Evolutionary conservation across 176 grass and related monocot genomes (phyloP), one percentile per base, ranked within the genome.

Genomic region (Triticum dicoccoides): DNA sequence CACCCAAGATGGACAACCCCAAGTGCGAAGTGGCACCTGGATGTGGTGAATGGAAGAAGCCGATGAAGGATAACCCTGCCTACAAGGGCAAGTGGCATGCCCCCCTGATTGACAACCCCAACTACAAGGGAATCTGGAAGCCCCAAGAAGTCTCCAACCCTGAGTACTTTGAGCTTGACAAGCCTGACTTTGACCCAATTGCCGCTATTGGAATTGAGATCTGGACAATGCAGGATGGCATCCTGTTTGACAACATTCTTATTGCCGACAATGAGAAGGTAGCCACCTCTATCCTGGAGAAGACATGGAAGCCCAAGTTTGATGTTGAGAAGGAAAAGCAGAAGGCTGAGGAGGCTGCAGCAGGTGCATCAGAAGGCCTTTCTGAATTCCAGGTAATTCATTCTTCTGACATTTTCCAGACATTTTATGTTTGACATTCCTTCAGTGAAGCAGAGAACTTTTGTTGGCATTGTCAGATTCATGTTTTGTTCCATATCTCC

Each of bases 91-190:
- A 99, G 82, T 99, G 97, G 97, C 90, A 91, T 23, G 94, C 97
- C 13, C 92, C 97, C 61, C 23, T 96, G 83, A 96, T 99, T 23
- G 94, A 99, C 83, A 99, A 99, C 86, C 94, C 97, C 18, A 92
- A 85, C 76, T 99, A 99, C 90, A 99, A 94, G 87, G 97, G 97
- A 38, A 99, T 96, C 73, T 99, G 97, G 97, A 99, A 99, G 92
- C 94, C 94, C 14, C 87, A 89, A 82, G 94, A 99, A 65, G 97
- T 99, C 66, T 89, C 94, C 80, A 99, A 99, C 83, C 97, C 97
- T 20, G 97, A 94, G 17, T 96, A 93, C 82, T 99, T 99, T 25
- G 97, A 96, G 83, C 94, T 99, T 58, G 90, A 90, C 24, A 93
- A 78, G 37, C 97, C 97, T 56, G 81, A 96, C 54, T 96, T 87